Percentiles rank a stretch among this genome's conserved stretches.
These are phyloP conservation scores for Dothidotthia symphoricarpi DNA, from an alignment of 2,329 filamentous ascomycete species.

Conservation along the genomic window DNA sequence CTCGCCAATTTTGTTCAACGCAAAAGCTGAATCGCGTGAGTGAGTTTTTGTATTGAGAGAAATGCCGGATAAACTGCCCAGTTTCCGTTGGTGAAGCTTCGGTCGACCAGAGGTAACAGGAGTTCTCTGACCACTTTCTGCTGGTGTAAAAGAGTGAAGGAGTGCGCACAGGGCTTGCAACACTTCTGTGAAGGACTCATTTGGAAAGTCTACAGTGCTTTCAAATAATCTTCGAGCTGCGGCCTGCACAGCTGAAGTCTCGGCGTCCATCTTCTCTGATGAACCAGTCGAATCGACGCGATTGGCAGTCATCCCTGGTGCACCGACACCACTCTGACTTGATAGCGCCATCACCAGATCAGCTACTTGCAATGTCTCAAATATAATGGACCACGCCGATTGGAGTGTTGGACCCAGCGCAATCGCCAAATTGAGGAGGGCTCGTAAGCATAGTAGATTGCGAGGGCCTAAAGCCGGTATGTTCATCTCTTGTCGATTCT, in stretches of 20 bases:
- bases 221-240: slow-evolving; percentile 85
- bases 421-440: slow-evolving; percentile 91
- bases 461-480: slow-evolving; percentile 69
- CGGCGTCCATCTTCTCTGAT: slow-evolving; percentile 59
- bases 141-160: slow-evolving; percentile 46
- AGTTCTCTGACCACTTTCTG: slow-evolving; percentile 25
- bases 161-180: slow-evolving; percentile 72
- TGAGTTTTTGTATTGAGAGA: slow-evolving; percentile 42
- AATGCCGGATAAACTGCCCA: slow-evolving; percentile 47
- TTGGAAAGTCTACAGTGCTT: slow-evolving; percentile 87
- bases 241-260: slow-evolving; percentile 84
- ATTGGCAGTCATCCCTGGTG: slow-evolving; percentile 11
- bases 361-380: slow-evolving; percentile 89
- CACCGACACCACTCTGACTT: slow-evolving; percentile 22
- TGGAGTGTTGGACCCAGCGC: slow-evolving; percentile 86
- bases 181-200: slow-evolving; percentile 74
- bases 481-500: slow-evolving; percentile 53
- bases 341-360: slow-evolving; percentile 71
- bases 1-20: slow-evolving; percentile 50
- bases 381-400: slow-evolving; percentile 81
- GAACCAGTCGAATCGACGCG: slow-evolving; percentile 25
- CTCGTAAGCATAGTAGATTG: slow-evolving; percentile 85
- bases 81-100: slow-evolving; percentile 39
- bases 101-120: slow-evolving; percentile 23
- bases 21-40: slow-evolving; percentile 48